phyloP scores from a whole-genome alignment of 805 yeast species.

The Yarrowia sp. region DNA sequence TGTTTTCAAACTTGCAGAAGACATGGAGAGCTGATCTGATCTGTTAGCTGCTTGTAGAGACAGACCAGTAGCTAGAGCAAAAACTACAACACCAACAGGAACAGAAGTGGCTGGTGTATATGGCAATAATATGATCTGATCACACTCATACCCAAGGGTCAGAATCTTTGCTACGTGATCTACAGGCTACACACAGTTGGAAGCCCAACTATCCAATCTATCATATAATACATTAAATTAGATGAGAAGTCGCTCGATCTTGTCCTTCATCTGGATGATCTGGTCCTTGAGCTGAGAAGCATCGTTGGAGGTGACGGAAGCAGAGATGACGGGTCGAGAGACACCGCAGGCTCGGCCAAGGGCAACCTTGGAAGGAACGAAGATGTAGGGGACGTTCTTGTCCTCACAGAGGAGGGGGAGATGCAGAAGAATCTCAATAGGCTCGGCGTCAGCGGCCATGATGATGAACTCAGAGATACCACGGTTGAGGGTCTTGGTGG shows the following conservation, averaged over 20 bases:
- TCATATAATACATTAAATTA: slow-evolving; percentile 40
- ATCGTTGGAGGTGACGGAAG: slow-evolving; percentile 96
- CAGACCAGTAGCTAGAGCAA: no score
- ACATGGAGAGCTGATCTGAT: no score
- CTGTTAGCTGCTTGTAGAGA: no score
- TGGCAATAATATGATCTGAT: no score
- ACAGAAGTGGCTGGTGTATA: no score
- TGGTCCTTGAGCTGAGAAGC: slow-evolving; percentile 97
- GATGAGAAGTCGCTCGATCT: slow-evolving; percentile 95
- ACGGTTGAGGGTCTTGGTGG: slow-evolving; percentile 98
- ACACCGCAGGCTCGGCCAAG: slow-evolving; percentile 99
- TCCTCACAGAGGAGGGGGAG: slow-evolving; percentile 98
- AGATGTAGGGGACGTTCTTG: slow-evolving; percentile 98
- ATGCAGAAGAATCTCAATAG: slow-evolving; percentile 96
- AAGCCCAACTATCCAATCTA: no score
- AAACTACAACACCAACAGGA: no score
- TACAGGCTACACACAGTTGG: no score
- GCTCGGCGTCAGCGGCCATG: slow-evolving; percentile 99
- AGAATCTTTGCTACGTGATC: no score
- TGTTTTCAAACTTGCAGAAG: no score
- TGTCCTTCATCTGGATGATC: slow-evolving; percentile 96
- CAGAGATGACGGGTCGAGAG: slow-evolving; percentile 98
- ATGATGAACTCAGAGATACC: slow-evolving; percentile 99
- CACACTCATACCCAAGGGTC: no score
- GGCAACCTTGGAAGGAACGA: slow-evolving; percentile 97